phyloP scores from a whole-genome alignment of 1,284 basidiomycete genomes.

The Tranzscheliella williamsii region DNA sequence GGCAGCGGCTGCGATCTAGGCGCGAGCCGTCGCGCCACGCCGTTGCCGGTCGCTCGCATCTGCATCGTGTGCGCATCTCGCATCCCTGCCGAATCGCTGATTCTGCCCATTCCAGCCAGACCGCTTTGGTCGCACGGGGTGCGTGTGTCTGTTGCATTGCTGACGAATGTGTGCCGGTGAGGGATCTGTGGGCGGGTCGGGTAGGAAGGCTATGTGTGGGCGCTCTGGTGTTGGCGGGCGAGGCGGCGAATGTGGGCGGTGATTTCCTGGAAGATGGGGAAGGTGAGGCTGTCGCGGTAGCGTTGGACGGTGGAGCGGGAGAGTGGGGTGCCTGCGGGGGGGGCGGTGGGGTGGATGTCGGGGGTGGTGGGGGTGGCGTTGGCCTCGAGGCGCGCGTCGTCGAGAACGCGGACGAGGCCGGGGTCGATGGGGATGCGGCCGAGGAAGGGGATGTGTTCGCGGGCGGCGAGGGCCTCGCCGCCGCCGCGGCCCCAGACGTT shows the following conservation, averaged over 20 bases:
- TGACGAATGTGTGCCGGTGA: too few relatives aligned
- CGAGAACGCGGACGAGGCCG: conserved; percentile 82
- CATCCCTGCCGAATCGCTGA: too few relatives aligned
- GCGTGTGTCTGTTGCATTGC: too few relatives aligned
- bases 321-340: conserved; percentile 41
- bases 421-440: conserved; percentile 93
- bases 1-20: too few relatives aligned
- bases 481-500: conserved; percentile 95
- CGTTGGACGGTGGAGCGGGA: conserved; percentile 49
- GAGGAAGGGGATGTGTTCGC: conserved; percentile 76
- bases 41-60: too few relatives aligned
- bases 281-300: conserved; percentile 52
- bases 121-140: too few relatives aligned
- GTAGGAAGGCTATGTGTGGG: too few relatives aligned
- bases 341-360: background rate
- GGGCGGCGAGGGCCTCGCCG: conserved; percentile 72
- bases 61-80: too few relatives aligned
- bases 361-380: background rate
- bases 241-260: conserved; percentile 32
- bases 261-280: conserved; percentile 55
- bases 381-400: conserved; percentile 67
- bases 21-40: too few relatives aligned
- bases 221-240: conserved; percentile 5
- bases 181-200: conserved; percentile 20
- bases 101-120: too few relatives aligned